These are phyloP conservation scores for Plantago lanceolata DNA, from an alignment of 305 asterid species.

Conservation along the genomic window DNA sequence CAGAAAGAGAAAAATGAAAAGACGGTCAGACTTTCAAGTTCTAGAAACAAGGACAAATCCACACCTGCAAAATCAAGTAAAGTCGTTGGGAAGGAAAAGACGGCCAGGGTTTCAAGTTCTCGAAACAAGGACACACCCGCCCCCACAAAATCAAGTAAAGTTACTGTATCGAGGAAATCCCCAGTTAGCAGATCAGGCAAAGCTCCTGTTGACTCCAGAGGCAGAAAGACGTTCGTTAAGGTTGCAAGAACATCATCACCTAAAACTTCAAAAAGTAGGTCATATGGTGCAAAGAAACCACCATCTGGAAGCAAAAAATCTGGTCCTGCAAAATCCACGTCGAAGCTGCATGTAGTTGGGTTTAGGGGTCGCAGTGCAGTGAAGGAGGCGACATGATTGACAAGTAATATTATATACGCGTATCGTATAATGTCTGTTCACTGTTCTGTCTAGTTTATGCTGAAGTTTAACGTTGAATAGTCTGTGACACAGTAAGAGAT, in stretches of 20 bases:
- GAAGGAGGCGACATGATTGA: conserved; percentile 50
- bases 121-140: conserved; percentile 39
- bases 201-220: conserved; percentile 29
- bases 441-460: too few species aligned
- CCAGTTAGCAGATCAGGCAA: conserved; percentile 33
- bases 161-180: conserved; percentile 34
- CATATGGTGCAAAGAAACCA: conserved; percentile 43
- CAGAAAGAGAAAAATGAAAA: conserved; percentile 66
- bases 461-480: too few species aligned
- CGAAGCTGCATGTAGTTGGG: conserved; percentile 83
- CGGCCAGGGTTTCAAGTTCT: conserved; percentile 40
- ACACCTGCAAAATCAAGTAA: conserved; percentile 36
- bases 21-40: conserved; percentile 43
- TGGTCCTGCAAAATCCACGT: conserved; percentile 25
- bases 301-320: conserved; percentile 28
- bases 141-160: conserved; percentile 35
- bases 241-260: conserved; percentile 29
- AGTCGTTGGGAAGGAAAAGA: conserved; percentile 39
- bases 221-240: conserved; percentile 35
- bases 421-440: too few species aligned
- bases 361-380: conserved; percentile 79
- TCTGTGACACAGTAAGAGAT: too few species aligned
- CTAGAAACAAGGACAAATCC: conserved; percentile 37
- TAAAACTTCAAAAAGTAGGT: conserved; percentile 35
- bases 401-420: too few species aligned